These are phyloP conservation scores for Juglanconis juglandina DNA, from an alignment of 2,329 filamentous ascomycete genomes.

Conservation along the genomic window DNA sequence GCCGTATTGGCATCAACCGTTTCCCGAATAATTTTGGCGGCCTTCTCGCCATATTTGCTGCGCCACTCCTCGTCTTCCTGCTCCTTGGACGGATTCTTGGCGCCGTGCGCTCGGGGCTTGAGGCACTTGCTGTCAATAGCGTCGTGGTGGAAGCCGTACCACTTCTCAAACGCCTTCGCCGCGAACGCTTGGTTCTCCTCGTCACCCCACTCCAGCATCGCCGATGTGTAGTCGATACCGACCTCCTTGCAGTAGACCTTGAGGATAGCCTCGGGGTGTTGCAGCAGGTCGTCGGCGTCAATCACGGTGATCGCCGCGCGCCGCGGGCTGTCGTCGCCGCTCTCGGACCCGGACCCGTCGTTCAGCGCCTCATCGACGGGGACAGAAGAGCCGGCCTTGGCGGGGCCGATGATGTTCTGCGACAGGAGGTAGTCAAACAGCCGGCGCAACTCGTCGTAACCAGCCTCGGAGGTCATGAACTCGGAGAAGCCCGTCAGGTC, in stretches of 20 bases:
- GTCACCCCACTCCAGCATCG: slow-evolving; percentile 83
- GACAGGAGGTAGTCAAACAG: slow-evolving; percentile 81
- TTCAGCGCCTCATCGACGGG: slow-evolving; percentile 23
- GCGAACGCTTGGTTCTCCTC: slow-evolving; percentile 69
- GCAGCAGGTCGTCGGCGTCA: slow-evolving; percentile 90
- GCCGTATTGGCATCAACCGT: slow-evolving; percentile 69
- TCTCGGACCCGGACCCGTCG: slow-evolving; percentile 14
- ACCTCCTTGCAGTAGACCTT: slow-evolving; percentile 77
- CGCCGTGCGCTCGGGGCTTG: slow-evolving; percentile 63
- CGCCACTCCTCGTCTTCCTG: slow-evolving; percentile 69
- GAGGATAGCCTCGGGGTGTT: slow-evolving; percentile 74
- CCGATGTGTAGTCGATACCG: slow-evolving; percentile 68
- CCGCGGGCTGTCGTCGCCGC: not conserved
- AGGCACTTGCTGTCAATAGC: slow-evolving; percentile 79
- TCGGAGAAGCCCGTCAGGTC: slow-evolving; percentile 78
- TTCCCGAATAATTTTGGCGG: slow-evolving; percentile 64
- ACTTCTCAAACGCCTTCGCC: slow-evolving; percentile 82
- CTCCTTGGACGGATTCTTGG: slow-evolving; percentile 59
- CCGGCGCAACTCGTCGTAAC: slow-evolving; percentile 81
- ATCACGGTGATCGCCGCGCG: slow-evolving; percentile 66
- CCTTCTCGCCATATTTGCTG: slow-evolving; percentile 70
- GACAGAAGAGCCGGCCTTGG: slow-evolving; percentile 45
- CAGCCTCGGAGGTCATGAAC: slow-evolving; percentile 85
- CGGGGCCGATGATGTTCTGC: slow-evolving; percentile 67
- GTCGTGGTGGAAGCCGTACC: slow-evolving; percentile 95